These are phyloP conservation scores for Neurospora sp. DNA, from an alignment of 2,329 filamentous ascomycete genomes.

Conservation along the genomic window DNA sequence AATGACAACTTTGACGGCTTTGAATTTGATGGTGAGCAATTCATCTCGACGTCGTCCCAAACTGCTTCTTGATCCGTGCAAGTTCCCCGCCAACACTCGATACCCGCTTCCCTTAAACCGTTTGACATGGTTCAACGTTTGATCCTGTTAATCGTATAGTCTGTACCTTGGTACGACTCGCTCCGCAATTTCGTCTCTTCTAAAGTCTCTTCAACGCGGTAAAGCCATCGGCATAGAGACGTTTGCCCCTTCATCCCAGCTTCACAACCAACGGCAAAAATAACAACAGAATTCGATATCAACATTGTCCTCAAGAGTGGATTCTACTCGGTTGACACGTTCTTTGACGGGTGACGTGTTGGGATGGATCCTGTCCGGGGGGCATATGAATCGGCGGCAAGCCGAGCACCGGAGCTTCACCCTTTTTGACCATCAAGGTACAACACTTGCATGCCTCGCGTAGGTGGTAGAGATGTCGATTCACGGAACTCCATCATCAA, in stretches of 20 bases:
- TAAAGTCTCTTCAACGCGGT: neutral
- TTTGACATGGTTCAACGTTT: neutral
- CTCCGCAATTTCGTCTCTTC: neutral
- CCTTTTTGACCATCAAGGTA: neutral
- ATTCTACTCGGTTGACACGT: neutral
- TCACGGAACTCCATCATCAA: neutral
- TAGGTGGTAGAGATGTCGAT: neutral
- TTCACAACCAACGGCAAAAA: neutral
- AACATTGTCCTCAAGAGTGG: neutral
- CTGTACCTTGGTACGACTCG: neutral
- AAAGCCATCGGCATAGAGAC: neutral
- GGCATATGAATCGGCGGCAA: neutral
- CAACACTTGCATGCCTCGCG: neutral
- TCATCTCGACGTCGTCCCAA: neutral
- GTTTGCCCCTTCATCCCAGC: neutral
- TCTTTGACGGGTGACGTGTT: neutral
- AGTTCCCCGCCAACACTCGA: neutral
- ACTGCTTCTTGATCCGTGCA: neutral
- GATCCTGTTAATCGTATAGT: neutral
- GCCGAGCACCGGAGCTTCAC: neutral
- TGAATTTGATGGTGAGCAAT: neutral
- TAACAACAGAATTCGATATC: neutral
- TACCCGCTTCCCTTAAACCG: neutral
- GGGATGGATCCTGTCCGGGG: neutral
- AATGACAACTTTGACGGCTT: neutral